Evolutionary conservation across 192 early-diverging fungal species (phyloP).

Genomic region (Chytriomyces sp.): DNA sequence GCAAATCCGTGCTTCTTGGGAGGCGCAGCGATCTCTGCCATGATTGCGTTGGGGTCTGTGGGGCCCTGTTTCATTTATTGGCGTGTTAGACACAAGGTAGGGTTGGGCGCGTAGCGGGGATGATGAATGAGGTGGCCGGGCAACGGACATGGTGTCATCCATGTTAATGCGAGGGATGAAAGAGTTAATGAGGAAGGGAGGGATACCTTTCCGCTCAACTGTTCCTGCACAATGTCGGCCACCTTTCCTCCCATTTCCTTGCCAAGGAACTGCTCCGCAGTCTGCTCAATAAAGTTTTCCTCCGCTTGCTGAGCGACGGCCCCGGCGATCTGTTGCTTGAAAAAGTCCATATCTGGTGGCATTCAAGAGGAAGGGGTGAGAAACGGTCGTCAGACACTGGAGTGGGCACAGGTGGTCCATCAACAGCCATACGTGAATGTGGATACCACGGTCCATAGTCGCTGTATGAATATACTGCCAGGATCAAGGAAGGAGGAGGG

Average conservation of each 20-base stretch:
- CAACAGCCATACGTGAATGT: no score
- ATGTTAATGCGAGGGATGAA: not conserved
- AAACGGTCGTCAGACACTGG: no score
- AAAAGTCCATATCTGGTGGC: no score
- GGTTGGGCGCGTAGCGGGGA: no score
- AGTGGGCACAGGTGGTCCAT: no score
- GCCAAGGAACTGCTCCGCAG: not conserved
- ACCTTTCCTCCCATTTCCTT: not conserved
- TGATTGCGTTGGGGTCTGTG: not conserved
- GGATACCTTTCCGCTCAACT: not conserved
- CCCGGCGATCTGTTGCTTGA: not conserved
- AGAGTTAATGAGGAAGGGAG: not conserved
- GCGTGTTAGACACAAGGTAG: no score
- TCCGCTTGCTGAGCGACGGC: not conserved
- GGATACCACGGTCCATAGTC: no score
- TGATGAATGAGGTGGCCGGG: not conserved
- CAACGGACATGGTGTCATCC: not conserved
- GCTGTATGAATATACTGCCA: no score
- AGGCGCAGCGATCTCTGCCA: not conserved
- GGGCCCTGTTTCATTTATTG: no score
- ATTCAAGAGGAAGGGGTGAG: no score
- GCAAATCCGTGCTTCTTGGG: conserved; percentile 6
- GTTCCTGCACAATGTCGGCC: not conserved
- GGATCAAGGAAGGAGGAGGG: no score
- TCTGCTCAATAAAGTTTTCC: not conserved